phyloP scores from a whole-genome alignment of 78 protist species.

The Emiliania huxleyi region DNA sequence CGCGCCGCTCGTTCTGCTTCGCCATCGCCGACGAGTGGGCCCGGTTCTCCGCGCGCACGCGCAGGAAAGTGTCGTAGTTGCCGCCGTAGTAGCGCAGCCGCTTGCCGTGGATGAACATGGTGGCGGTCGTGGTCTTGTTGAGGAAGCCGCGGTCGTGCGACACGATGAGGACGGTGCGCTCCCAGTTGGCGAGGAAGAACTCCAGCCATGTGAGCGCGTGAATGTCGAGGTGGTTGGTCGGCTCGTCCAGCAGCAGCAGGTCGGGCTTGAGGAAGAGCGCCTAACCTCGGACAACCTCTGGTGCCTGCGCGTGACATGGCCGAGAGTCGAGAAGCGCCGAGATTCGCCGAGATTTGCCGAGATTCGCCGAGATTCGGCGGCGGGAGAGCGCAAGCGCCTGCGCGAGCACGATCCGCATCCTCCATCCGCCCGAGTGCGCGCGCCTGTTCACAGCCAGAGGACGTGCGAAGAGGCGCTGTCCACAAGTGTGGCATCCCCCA shows the following conservation, averaged over 20 bases:
- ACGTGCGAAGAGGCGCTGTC: too few species aligned
- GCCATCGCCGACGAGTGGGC: not conserved
- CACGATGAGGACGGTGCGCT: conserved; percentile 58
- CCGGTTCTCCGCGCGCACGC: conserved; percentile 21
- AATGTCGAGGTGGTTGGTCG: conserved; percentile 90
- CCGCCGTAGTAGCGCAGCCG: conserved; percentile 70
- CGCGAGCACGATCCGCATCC: conserved; percentile 93
- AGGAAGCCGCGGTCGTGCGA: conserved; percentile 89
- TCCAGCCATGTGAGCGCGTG: conserved; percentile 88
- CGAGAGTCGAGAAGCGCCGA: too few species aligned
- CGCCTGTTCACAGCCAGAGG: too few species aligned
- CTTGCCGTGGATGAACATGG: conserved; percentile 66
- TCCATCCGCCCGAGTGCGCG: conserved; percentile 93
- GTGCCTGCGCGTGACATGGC: too few species aligned
- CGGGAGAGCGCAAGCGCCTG: too few species aligned
- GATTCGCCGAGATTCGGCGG: too few species aligned
- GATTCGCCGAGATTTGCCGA: too few species aligned
- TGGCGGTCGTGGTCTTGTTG: conserved; percentile 75
- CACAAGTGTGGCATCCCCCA: too few species aligned
- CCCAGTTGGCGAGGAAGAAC: conserved; percentile 48
- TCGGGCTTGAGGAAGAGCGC: conserved; percentile 89
- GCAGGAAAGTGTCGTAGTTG: conserved; percentile 56
- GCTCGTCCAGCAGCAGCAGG: conserved; percentile 89
- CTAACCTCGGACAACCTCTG: not conserved
- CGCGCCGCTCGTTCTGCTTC: not conserved